These are phyloP conservation scores for Populus nigra DNA, from an alignment of 345 rosid species.

Conservation along the genomic window DNA sequence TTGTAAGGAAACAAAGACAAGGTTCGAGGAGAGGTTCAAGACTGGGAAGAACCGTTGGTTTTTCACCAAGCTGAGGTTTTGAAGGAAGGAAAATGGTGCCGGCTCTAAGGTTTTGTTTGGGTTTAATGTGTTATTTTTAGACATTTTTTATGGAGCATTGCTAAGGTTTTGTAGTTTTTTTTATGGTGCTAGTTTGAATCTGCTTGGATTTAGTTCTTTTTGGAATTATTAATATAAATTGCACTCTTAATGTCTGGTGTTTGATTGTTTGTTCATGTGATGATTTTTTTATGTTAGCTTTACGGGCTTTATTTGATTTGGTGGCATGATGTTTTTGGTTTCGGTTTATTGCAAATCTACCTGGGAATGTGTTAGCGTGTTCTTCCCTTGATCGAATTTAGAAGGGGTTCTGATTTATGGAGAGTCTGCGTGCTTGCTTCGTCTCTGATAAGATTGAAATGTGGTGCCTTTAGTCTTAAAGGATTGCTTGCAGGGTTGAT, in stretches of 20 bases:
- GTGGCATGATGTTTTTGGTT: neutral
- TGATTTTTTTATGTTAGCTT: neutral
- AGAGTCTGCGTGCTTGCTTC: no score
- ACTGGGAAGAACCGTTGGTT: slow-evolving; percentile 33
- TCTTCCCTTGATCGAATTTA: no score
- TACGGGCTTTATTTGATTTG: neutral
- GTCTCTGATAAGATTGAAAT: neutral
- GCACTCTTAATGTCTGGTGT: neutral
- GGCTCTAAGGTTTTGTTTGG: neutral
- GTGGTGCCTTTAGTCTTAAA: no score
- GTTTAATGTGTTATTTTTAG: neutral
- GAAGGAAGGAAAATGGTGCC: neutral
- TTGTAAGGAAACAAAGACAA: slow-evolving; percentile 20
- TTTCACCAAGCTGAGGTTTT: slow-evolving; percentile 31
- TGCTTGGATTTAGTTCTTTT: neutral
- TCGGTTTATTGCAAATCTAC: neutral
- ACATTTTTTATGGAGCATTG: neutral
- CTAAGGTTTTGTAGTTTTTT: neutral
- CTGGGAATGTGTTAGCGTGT: neutral
- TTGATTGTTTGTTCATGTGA: neutral
- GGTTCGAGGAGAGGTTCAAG: slow-evolving; percentile 30
- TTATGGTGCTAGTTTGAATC: neutral
- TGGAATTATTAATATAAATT: neutral
- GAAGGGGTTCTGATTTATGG: no score
- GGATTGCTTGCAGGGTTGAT: neutral